phyloP scores from a whole-genome alignment of 805 yeast genomes.

The Spathaspora sp. region DNA sequence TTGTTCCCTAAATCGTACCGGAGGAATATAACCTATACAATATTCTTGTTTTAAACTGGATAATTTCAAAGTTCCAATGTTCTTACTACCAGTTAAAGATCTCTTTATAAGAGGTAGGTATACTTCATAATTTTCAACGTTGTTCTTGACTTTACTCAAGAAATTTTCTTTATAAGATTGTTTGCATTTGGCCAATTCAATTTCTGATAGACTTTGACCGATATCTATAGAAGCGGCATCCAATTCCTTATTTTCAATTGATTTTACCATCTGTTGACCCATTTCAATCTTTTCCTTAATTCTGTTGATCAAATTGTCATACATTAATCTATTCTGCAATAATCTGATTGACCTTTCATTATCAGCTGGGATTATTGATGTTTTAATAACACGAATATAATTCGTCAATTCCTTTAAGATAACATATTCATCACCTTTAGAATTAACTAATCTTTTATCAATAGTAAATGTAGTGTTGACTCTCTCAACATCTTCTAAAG shows the following conservation, averaged over 20 bases:
- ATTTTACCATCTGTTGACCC: slow-evolving; percentile 17
- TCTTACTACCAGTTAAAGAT: slow-evolving; percentile 9
- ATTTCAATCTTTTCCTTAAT: slow-evolving; percentile 25
- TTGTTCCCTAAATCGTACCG: slow-evolving; percentile 13
- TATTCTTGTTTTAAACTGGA: slow-evolving; percentile 17
- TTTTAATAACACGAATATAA: slow-evolving; percentile 25
- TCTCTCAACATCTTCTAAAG: slow-evolving; percentile 19
- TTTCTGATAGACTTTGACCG: slow-evolving; percentile 7
- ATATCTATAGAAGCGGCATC: slow-evolving; percentile 8
- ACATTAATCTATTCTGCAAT: slow-evolving; percentile 17
- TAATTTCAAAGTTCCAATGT: slow-evolving; percentile 10
- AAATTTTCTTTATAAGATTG: slow-evolving; percentile 18
- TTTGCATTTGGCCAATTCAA: slow-evolving; percentile 15
- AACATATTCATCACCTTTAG: slow-evolving; percentile 37
- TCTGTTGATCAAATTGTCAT: slow-evolving; percentile 20
- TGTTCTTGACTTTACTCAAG: too few species aligned
- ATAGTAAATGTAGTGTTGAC: slow-evolving; percentile 6
- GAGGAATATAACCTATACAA: slow-evolving; percentile 21
- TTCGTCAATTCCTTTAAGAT: slow-evolving; percentile 28
- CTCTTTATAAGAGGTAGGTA: slow-evolving; percentile 10
- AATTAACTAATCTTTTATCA: slow-evolving; percentile 25
- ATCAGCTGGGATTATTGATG: slow-evolving; percentile 9
- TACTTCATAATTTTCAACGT: slow-evolving; percentile 8
- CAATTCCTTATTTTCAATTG: slow-evolving; percentile 8
- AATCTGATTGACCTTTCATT: slow-evolving; percentile 13